Evolutionary conservation across 495 filamentous ascomycete genomes (phyloP), one percentile per base, ranked within the genome.

Genomic region (Acidomyces sp.): DNA sequence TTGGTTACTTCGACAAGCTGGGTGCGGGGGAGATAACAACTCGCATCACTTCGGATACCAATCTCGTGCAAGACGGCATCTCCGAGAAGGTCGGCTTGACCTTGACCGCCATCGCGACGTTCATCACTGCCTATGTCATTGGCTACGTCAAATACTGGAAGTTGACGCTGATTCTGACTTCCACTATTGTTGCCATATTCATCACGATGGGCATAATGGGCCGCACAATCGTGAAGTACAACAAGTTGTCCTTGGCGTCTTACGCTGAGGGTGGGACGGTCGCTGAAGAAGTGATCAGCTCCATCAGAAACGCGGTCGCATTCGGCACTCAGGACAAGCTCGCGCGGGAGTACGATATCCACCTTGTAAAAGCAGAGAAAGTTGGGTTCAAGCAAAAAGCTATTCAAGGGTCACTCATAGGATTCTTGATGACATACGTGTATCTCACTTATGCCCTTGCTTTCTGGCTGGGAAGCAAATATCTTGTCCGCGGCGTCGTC

Each of bases 221-320:
- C 12, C 62, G 46, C 0, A 84, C 82, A 53, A 83, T 94, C 45
- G 61, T 86, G 54, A 84, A 78, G 52, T 90, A 68, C 54, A 85
- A 77, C 56, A 85, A 81, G 56, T 58, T 75, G 30, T 78, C 83
- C 22, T 66, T 94, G 34, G 66, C 78, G 31, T 72, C 82, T 3
- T 88, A 88, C 51, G 86, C 82, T 32, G 65, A 75, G 12, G 87
- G 86, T 53, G 88, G 88, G 33, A 86, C 80, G 0, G 71, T 97
- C 15, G 88, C 84, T 0, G 90, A 96, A 58, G 90, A 97, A 61
- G 87, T 94, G 41, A 76, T 97, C 55, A 88, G 82, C 53, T 93
- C 86, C 6, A 80, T 95, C 49, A 74, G 90, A 25, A 95, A 92
- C 56, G 81, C 86, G n/a, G 77, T 78, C 4, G 90, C 90, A 6